Base-by-base conservation (phyloP, 768 basidiomycete species). In the button mushroom (Agaricus bisporus) region DNA sequence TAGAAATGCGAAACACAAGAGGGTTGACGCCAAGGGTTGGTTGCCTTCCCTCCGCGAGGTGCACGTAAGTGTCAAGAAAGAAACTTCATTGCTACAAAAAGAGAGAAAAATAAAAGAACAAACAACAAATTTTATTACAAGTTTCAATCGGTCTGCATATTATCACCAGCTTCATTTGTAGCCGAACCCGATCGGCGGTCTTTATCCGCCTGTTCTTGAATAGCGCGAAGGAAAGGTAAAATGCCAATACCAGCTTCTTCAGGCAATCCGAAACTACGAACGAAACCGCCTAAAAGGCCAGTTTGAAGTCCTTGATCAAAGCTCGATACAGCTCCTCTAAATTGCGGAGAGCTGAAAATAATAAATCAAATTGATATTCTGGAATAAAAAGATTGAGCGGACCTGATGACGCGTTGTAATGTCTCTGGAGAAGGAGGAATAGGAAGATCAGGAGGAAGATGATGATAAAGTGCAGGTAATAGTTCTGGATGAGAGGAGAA, bases 261-360 rank as follows among this genome's bases (percentile, higher is more conserved):
- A 0, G 91, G 89, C 36, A 97, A 70, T 2, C 92, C 93, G 6
- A 97, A 73, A 22, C 83, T 79, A 32, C 83, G 73, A 54, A 95
- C 90, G 17, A 95, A 73, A 1, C 77, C 81, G 5, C 83, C 85
- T 2, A 94, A 71, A 48, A 91, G 68, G 7, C 93, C 93, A 0
- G 88, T 93, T 47, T 85, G 73, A 51, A 97, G 73, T 5, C 91
- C 93, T 62, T 87, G 84, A 64, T 97, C 93, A 44, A 97, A 79
- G 64, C 80, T 88, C 2, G 80, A 72, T 17, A 94, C 88, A 1
- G 89, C 86, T 5, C 81, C 72, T 56, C 87, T 85, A 70, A 95
- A 93, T 60, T 89, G 92, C 0, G 90, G 86, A 1, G 88, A 89
- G 56, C 79, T 80, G 53, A 17, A 41, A 48, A 10, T 4, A 9